These are phyloP conservation scores for Sporothrix sp. DNA, from an alignment of 2,329 filamentous ascomycete genomes.

Conservation along the genomic window DNA sequence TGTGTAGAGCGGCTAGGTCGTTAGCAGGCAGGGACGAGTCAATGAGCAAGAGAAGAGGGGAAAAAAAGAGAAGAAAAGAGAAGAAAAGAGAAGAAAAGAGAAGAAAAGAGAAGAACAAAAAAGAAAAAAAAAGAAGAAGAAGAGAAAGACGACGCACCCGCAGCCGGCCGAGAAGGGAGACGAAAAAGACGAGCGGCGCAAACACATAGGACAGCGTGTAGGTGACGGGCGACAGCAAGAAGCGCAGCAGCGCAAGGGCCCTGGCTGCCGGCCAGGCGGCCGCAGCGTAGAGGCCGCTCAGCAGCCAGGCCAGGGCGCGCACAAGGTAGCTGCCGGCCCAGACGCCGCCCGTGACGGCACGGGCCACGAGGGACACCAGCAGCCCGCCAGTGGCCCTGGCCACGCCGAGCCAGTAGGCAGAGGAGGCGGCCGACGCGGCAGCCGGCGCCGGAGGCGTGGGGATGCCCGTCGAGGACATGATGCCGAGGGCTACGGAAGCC, in stretches of 20 bases:
- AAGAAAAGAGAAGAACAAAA: constrained; percentile 24
- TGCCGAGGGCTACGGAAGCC: not conserved
- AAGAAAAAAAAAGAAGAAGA: not conserved
- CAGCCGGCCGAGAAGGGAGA: constrained; percentile 22
- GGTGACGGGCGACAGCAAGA: constrained; percentile 29
- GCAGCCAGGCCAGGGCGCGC: constrained; percentile 7
- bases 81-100: constrained; percentile 41
- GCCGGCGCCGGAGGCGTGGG: not conserved
- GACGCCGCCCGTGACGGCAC: not conserved
- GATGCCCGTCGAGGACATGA: not conserved
- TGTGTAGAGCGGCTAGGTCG: too few species aligned
- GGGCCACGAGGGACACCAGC: not conserved
- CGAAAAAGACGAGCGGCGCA: constrained; percentile 22
- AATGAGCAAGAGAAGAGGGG: too few species aligned
- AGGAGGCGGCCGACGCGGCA: not conserved
- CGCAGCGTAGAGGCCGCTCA: not conserved
- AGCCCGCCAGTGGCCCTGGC: constrained; percentile 4
- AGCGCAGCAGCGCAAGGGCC: constrained; percentile 22
- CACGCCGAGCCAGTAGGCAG: constrained; percentile 3
- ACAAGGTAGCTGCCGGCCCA: not conserved
- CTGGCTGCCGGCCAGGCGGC: constrained; percentile 16
- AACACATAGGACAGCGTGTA: constrained; percentile 25
- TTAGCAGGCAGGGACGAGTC: too few species aligned
- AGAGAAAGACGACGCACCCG: constrained; percentile 25
- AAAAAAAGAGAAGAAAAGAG: not conserved